Percentiles rank a stretch among this genome's conserved stretches.
phyloP scores from a whole-genome alignment of 2,329 filamentous ascomycete genomes.

The Aspergillus ibericus region DNA sequence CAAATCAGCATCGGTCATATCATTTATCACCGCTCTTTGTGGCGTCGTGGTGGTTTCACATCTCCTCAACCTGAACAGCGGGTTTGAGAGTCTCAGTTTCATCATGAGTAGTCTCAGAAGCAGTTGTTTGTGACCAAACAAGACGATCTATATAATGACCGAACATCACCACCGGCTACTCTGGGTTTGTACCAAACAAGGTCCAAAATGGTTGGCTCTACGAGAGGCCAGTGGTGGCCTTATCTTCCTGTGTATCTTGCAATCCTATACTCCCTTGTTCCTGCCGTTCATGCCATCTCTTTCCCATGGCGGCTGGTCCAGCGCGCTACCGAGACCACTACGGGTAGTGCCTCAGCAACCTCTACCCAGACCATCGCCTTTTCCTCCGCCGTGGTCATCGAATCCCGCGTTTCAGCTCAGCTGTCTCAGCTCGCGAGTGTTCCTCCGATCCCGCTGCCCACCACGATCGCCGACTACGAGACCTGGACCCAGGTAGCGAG shows the following conservation, averaged over 20 bases:
- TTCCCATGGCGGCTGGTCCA: no score
- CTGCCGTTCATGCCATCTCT: neutral
- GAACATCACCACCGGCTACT: neutral
- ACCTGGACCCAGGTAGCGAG: slow-evolving; percentile 1
- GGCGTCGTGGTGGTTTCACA: neutral
- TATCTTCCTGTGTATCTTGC: neutral
- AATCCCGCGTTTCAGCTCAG: neutral
- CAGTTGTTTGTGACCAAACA: neutral
- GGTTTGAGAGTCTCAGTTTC: neutral
- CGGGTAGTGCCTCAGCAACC: no score
- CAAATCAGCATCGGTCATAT: slow-evolving; percentile 1
- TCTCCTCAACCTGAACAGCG: slow-evolving; percentile 4
- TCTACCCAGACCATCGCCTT: no score
- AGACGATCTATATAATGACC: neutral
- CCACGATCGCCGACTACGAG: neutral
- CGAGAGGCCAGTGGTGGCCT: neutral
- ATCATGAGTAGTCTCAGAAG: neutral
- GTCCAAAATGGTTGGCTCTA: neutral
- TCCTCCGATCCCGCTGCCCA: neutral
- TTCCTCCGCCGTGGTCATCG: neutral
- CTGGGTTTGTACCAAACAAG: neutral
- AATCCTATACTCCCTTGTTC: neutral
- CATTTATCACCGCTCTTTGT: neutral
- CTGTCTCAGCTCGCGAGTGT: neutral
- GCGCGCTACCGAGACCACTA: no score